Base-by-base conservation (phyloP, 1,139 yeast genomes). In the Suhomyces maxii region DNA sequence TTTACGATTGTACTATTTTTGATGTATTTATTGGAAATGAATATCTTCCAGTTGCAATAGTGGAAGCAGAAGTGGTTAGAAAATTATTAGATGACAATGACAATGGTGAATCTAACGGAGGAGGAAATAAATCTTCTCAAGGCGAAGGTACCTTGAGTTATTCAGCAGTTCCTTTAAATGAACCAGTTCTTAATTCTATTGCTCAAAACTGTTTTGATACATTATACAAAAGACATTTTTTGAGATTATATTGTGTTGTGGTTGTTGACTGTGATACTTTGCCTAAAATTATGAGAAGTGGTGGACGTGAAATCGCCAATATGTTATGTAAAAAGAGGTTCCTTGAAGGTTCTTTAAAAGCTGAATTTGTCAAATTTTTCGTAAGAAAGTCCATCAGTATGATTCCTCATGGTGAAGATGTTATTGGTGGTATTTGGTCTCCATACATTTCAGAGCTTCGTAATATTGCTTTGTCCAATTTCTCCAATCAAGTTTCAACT, bases 271-370 rank as follows among this genome's bases (percentile, higher is more conserved):
- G 89, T 34, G 90, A 89, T 51, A 77, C 91, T 0, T 73, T 95
- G 34, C 97, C 99, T 1, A 80, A 96, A 59, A 86, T 89, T 26
- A 75, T 83, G 62, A 73, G 95, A 58, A 84, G 89, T 65, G 97
- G 97, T 7, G 84, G 95, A 10, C 75, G 86, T 31, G 99, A 95
- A 58, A 87, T 93, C 54, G 98, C 99, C 2, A 93, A 91, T 56
- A 89, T 91, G 84, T 76, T 95, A 41, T 91, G 97, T 55, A 89
- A 91, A 53, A 83, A 88, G 56, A 78, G 82, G 53, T 90, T 90
- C 59, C 75, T 85, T 41, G 86, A 83, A 54, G 98, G 98, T 1
- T 73, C 80, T 9, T 69, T 93, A 33, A 78, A 82, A 30, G 86
- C 96, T 0, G 86, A 83, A 36, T 91, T 81, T 65, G 91, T 90